A percentile compares a stretch with the other conserved stretches of the same genome.
Evolutionary conservation across 768 basidiomycete species (phyloP).

Genomic region (Lentinula raphanica): DNA sequence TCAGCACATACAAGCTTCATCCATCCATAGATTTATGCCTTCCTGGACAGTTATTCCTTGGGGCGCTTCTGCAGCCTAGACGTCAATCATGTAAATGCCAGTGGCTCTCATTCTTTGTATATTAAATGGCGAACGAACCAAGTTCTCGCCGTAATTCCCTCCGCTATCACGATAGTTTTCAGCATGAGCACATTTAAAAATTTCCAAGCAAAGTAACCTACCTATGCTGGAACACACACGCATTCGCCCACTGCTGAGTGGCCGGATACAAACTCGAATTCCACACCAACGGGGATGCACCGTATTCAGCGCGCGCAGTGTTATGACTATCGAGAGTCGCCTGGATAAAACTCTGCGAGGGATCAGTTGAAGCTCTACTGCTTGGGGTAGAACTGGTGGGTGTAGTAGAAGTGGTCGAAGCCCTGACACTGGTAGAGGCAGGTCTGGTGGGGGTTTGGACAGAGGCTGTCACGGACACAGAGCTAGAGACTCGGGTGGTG

Average conservation of each 20-base stretch:
- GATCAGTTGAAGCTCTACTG: background rate
- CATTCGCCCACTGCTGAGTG: constrained; percentile 17
- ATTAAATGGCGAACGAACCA: constrained; percentile 11
- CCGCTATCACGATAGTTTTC: background rate
- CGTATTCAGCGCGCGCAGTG: constrained; percentile 16
- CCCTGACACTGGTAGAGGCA: background rate
- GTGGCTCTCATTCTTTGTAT: too few species aligned
- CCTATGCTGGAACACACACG: constrained; percentile 23
- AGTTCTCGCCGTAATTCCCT: constrained; percentile 23
- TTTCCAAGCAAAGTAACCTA: background rate
- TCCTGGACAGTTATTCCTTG: constrained; percentile 11
- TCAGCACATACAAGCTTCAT: constrained; percentile 20
- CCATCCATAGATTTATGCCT: constrained; percentile 22
- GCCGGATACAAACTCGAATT: constrained; percentile 14
- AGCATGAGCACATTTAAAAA: too few species aligned
- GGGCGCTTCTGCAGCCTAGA: constrained; percentile 17
- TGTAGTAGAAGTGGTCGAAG: background rate
- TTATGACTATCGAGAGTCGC: constrained; percentile 14
- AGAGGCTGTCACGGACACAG: background rate
- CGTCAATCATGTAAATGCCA: background rate
- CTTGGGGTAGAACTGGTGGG: background rate
- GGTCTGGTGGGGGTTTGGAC: background rate
- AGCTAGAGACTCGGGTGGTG: background rate
- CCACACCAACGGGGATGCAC: constrained; percentile 20
- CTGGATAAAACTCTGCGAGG: background rate